phyloP scores from a whole-genome alignment of 805 yeast genomes.

The Schwanniomyces sp. region DNA sequence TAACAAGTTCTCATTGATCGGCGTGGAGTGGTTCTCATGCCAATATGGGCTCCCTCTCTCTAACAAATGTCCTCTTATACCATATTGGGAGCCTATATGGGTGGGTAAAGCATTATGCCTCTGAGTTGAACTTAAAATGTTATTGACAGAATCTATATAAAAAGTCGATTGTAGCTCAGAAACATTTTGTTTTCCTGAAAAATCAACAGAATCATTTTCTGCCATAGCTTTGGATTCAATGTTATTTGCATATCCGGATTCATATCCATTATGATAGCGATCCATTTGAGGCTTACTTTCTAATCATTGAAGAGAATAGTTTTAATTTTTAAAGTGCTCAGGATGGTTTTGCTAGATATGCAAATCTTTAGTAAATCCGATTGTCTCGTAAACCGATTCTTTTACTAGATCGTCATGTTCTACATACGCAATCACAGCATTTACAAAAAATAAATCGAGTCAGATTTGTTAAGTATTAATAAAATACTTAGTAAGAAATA shows the following conservation, averaged over 20 bases:
- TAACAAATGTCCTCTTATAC: neutral
- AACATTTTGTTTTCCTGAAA: neutral
- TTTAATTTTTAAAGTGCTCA: neutral
- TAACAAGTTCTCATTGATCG: neutral
- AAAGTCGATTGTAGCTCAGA: neutral
- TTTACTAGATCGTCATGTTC: neutral
- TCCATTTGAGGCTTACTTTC: neutral
- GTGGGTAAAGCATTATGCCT: neutral
- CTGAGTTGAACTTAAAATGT: neutral
- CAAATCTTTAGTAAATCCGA: neutral
- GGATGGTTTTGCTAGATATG: neutral
- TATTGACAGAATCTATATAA: neutral
- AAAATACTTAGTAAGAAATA: too few species aligned
- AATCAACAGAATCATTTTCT: neutral
- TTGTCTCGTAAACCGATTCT: neutral
- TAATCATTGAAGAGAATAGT: neutral
- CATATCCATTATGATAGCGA: neutral
- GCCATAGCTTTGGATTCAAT: neutral
- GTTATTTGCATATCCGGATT: neutral
- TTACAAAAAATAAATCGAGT: neutral
- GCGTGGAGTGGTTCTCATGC: neutral
- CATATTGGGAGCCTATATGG: neutral
- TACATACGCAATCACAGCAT: neutral
- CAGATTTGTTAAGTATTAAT: too few species aligned
- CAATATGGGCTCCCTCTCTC: neutral